Evolutionary conservation across 2,329 filamentous ascomycete genomes (phyloP), one percentile per base, ranked within the genome.

Genomic region (Metarhizium sp.): DNA sequence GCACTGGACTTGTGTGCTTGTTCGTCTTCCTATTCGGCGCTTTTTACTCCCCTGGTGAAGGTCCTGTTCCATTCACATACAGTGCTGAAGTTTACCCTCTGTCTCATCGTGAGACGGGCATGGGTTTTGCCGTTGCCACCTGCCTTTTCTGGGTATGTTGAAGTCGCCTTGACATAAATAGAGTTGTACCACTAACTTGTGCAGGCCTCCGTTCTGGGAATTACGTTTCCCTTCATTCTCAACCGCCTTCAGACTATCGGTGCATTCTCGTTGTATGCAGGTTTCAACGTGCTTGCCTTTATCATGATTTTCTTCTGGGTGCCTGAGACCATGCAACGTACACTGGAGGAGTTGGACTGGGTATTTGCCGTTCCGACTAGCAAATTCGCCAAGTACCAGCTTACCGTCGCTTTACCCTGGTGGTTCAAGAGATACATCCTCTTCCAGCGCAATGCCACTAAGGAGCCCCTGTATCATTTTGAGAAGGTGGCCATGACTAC

Each of bases 1-100:
- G 78, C 55, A 71, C 82, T 30, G 78, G 73, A 38, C 66, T 81
- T 0, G 77, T 86, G 38, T 81, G 82, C 2, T 69, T 84, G 4
- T 86, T 86, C 58, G 72, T 86, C 59, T 87, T 82, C 69, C 65
- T 87, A 14, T 88, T 87, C 59, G 80, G 78, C 1, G 80, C 80
- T 6, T 85, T 85, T 61, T 86, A 86, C 68, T 84, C 80, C 0
- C 81, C 82, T 0, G 84, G 83, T 18, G 82, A 85, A 69, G 83
- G 83, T 0, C 76, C 81, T 0, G 81, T 85, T 0, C 81, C 81
- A 0, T 85, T 83, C 66, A 78, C 78, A 18, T 85, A 85, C 71
- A 78, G 73, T 0, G 81, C 83, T 4, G 83, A 86, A 63, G 81
- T 84, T 13, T 86, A 84, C 66, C 83, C 83, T 1, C 75, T 86